Base-by-base conservation (phyloP, 176 grass and related monocot genomes). In the Rhynchospora tenuis region DNA sequence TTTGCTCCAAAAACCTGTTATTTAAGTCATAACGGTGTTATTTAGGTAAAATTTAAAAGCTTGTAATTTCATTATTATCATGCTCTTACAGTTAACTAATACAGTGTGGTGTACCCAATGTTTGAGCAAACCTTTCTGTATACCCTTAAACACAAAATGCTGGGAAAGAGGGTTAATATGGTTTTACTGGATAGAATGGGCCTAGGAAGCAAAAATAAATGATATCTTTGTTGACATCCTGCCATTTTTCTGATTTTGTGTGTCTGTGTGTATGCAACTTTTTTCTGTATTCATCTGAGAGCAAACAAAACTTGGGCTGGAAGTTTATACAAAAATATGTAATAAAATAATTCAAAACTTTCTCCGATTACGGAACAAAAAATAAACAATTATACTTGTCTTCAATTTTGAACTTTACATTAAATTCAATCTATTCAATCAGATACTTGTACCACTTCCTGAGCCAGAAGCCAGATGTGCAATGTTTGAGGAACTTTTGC, bases 391-490 rank as follows among this genome's bases (percentile, higher is more conserved):
- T 46, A 12, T 60, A 44, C 16, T 60, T 61, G 24, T 17, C 28
- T 74, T 27, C 22, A 74, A 16, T 74, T 52, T 51, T 52, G 45
- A 13, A 48, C 4, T 52, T 52, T 74, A 73, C 46, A 74, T 15
- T 28, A 76, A 52, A 13, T 27, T 52, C 4, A 76, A 51, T 74
- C 45, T 74, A 9, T 51, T 81, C 10, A 16, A 72, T 83, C 82
- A 98, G 96, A 98, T 98, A 83, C 87, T 98, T 62, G 91, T 98
- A 82, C 93, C 91, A 14, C 92, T 98, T 87, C 96, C 96, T 78
- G 96, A 95, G 81, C 89, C 84, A 75, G 96, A 95, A 91, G 93
- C 96, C 55, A 98, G 96, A 84, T 62, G 65, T 44, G 91, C 89
- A 1, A 98, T 98, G 88, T 93, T 98, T 87, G 88, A 95, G 47